Conservation (phyloP, 2,329 filamentous ascomycete species). For the Colletotrichum somersetense region DNA sequence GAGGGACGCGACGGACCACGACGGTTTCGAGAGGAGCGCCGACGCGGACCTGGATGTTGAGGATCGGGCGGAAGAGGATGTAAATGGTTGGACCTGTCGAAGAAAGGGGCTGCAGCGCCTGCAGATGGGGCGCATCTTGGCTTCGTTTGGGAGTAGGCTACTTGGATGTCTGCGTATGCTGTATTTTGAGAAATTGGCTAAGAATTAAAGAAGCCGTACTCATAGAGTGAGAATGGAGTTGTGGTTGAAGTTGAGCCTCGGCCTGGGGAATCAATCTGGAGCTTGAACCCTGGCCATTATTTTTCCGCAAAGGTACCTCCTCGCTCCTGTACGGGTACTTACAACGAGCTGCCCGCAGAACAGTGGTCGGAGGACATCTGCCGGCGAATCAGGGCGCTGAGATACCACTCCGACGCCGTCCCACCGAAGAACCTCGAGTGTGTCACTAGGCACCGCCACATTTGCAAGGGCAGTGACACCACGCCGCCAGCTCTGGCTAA, state of each 20-base stretch:
- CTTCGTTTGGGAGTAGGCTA: neutral
- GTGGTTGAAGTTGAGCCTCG: slow-evolving; percentile 23
- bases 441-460: neutral
- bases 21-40: slow-evolving; percentile 73
- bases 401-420: slow-evolving; percentile 5
- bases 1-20: slow-evolving; percentile 86
- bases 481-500: too few relatives aligned
- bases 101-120: slow-evolving; percentile 25
- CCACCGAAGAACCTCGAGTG: neutral
- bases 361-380: neutral
- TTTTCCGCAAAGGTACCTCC: neutral
- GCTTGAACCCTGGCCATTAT: slow-evolving; percentile 27
- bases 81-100: slow-evolving; percentile 31
- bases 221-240: neutral
- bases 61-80: slow-evolving; percentile 27
- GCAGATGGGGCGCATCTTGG: slow-evolving; percentile 27
- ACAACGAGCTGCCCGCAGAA: neutral
- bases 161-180: neutral
- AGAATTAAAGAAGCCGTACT: neutral
- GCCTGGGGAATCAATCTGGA: slow-evolving; percentile 25
- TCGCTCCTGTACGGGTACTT: neutral
- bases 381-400: slow-evolving; percentile 15
- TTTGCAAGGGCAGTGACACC: too few relatives aligned
- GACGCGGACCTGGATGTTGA: slow-evolving; percentile 34
- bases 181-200: neutral